Percentiles rank a stretch among this genome's conserved stretches.
phyloP scores from a whole-genome alignment of 139 green algal genomes.

The Asterochloris sp. region DNA sequence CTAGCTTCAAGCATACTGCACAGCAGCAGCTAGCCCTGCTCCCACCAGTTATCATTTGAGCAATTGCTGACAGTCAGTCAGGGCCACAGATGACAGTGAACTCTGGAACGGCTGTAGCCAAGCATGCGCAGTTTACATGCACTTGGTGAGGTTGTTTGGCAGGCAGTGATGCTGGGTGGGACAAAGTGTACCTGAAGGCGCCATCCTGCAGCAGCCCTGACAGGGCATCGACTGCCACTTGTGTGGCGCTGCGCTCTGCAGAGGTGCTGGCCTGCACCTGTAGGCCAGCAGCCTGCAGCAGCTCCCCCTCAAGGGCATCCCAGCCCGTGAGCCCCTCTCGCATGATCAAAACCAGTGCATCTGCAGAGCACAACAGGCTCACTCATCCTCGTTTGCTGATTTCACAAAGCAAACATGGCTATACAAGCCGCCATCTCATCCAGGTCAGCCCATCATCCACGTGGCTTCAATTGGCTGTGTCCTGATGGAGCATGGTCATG shows the following conservation, averaged over 20 bases:
- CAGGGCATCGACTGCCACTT: slow-evolving; percentile 38
- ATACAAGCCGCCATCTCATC: no score
- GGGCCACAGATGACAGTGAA: not conserved
- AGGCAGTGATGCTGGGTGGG: not conserved
- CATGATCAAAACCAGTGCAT: slow-evolving; percentile 33
- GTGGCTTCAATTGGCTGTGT: no score
- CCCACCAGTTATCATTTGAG: no score
- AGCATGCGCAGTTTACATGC: no score
- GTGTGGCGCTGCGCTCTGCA: not conserved
- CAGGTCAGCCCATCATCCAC: no score
- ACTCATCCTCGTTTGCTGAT: no score
- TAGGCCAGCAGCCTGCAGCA: slow-evolving; percentile 16
- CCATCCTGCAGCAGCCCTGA: slow-evolving; percentile 29
- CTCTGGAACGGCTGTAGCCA: not conserved
- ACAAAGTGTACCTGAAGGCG: slow-evolving; percentile 2
- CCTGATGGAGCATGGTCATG: no score
- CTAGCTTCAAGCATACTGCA: no score
- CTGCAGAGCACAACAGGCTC: not conserved
- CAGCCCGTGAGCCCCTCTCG: slow-evolving; percentile 36
- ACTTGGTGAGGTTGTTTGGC: no score
- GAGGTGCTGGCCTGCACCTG: not conserved
- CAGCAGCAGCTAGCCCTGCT: no score
- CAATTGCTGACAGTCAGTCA: not conserved
- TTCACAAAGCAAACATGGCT: no score
- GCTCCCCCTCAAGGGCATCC: slow-evolving; percentile 47